Conservation (phyloP, 2,329 filamentous ascomycete species). For the Colletotrichum melonis region DNA sequence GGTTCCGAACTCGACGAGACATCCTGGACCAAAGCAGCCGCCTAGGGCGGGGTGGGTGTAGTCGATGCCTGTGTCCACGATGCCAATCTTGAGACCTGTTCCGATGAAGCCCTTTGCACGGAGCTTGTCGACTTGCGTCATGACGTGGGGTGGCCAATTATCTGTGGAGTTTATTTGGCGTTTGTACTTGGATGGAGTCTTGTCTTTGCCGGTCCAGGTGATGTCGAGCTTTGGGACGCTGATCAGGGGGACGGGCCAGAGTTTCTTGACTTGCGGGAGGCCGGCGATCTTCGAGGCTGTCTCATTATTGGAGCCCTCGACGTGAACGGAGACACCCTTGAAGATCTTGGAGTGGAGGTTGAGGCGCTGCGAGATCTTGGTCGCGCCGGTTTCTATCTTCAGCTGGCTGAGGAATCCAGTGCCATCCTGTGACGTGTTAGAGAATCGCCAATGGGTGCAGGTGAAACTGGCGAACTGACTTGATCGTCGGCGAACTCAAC, state of each 20-base stretch:
- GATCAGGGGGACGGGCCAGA: constrained; percentile 60
- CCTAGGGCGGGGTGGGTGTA: constrained; percentile 59
- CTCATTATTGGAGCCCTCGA: constrained; percentile 57
- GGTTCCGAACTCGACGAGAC: constrained; percentile 54
- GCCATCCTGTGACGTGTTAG: constrained; percentile 9
- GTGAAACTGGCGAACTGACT: constrained; percentile 44
- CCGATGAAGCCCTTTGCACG: constrained; percentile 59
- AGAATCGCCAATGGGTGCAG: neutral
- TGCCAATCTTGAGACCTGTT: constrained; percentile 62
- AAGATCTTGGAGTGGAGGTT: constrained; percentile 39
- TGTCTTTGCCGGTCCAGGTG: constrained; percentile 51
- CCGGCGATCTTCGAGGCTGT: constrained; percentile 52
- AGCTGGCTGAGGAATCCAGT: constrained; percentile 31
- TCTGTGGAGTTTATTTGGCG: constrained; percentile 45
- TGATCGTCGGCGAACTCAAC: constrained; percentile 63
- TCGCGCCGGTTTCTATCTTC: constrained; percentile 17
- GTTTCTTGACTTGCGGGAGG: constrained; percentile 57
- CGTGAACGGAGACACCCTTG: constrained; percentile 64
- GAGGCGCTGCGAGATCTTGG: constrained; percentile 37
- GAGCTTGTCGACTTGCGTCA: constrained; percentile 67
- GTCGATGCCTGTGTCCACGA: constrained; percentile 62
- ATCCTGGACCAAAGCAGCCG: constrained; percentile 59
- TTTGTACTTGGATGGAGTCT: neutral
- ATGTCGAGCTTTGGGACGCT: constrained; percentile 53
- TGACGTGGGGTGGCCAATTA: constrained; percentile 60